Percentiles rank a stretch among this genome's conserved stretches.
Evolutionary conservation across 176 grass and related monocot species (phyloP).

Genomic region (Avena atlantica): DNA sequence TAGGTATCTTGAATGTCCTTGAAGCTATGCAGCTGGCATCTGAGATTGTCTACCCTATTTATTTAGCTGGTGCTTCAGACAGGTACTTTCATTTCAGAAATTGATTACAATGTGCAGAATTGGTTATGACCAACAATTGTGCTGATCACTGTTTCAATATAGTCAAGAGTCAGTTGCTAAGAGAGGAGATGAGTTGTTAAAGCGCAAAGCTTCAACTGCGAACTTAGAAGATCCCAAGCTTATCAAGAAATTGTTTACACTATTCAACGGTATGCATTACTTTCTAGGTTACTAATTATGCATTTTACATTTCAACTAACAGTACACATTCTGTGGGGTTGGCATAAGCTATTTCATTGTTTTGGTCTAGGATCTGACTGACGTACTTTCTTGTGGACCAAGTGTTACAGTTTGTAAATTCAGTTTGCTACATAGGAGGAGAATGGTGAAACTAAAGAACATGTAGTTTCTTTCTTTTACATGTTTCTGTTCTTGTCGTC

Average conservation of each 20-base stretch:
- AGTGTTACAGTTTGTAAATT: not conserved
- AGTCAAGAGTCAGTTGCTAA: constrained; percentile 92
- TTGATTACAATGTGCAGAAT: constrained; percentile 22
- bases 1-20: constrained; percentile 89
- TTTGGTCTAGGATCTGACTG: not conserved
- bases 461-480: constrained; percentile 26
- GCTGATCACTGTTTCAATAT: constrained; percentile 47
- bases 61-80: constrained; percentile 78
- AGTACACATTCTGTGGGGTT: not conserved
- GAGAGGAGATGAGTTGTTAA: constrained; percentile 86
- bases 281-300: constrained; percentile 19
- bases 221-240: constrained; percentile 84
- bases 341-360: constrained; percentile 1
- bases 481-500: not conserved
- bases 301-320: constrained; percentile 22
- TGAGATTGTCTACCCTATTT: constrained; percentile 85
- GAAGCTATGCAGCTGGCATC: constrained; percentile 83
- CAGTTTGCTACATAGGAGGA: constrained; percentile 21
- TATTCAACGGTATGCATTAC: constrained; percentile 77
- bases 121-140: constrained; percentile 40
- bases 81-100: constrained; percentile 62
- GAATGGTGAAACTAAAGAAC: constrained; percentile 16
- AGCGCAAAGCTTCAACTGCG: constrained; percentile 68
- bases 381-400: not conserved
- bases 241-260: constrained; percentile 73